Conservation (phyloP, 371 early-diverging fungal species). For the Saksenaea vasiformis region DNA sequence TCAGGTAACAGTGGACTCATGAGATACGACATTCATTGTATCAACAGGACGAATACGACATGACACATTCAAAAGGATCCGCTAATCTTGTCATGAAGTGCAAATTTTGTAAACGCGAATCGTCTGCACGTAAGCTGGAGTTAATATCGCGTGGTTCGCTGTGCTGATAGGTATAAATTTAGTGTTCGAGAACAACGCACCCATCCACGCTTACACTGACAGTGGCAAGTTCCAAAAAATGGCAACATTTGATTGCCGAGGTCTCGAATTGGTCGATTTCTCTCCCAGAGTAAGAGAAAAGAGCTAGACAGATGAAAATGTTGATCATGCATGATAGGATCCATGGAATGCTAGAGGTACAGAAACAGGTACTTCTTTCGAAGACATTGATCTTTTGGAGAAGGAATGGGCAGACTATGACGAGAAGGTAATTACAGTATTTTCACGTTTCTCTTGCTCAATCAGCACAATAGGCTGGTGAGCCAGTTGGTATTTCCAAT, state of each 20-base stretch:
- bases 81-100: slow-evolving; percentile 92
- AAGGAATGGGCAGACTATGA: slow-evolving; percentile 47
- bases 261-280: slow-evolving; percentile 83
- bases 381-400: slow-evolving; percentile 81
- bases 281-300: slow-evolving; percentile 64
- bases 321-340: slow-evolving; percentile 38
- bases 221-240: slow-evolving; percentile 66
- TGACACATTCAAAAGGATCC: slow-evolving; percentile 67
- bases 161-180: slow-evolving; percentile 8
- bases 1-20: not conserved
- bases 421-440: slow-evolving; percentile 18
- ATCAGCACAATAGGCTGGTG: slow-evolving; percentile 12
- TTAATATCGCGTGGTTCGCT: not conserved
- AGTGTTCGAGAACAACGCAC: slow-evolving; percentile 63
- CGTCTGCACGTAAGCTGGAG: slow-evolving; percentile 61
- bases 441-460: not conserved
- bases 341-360: slow-evolving; percentile 76
- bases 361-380: slow-evolving; percentile 74
- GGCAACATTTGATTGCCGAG: slow-evolving; percentile 81
- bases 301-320: not conserved
- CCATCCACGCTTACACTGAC: slow-evolving; percentile 61
- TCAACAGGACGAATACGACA: slow-evolving; percentile 36
- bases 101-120: slow-evolving; percentile 89
- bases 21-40: not conserved
- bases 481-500: slow-evolving; percentile 26